Base-by-base conservation (phyloP, 192 early-diverging fungal species). In the Linderina pennispora region DNA sequence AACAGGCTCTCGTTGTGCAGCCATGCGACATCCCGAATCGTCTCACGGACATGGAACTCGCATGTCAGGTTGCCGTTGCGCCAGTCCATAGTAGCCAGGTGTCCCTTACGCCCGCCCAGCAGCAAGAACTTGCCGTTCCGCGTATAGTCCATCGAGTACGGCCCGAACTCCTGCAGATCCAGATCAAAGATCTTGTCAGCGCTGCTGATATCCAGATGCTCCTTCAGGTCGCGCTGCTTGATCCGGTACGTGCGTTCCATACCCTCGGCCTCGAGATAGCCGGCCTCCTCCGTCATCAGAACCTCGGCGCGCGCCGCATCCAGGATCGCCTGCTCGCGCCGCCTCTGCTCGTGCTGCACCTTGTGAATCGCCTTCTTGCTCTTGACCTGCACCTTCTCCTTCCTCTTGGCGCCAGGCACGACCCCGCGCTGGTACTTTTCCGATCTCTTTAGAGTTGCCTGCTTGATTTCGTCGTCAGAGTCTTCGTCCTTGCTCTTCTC, bases 1-100 rank as follows among this genome's bases (percentile, higher is more conserved):
- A 94, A 89, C 74, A 95, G 56, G 16, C 77, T 89, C 70, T 95
- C 84, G 68, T 98, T 92, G 53, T 98, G 94, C 34, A 98, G 83
- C 92, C 92, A 98, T 23, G 77, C 82, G 45, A 93, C 91, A 75
- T 93, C 92, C 19, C 91, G 84, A 0, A 94, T 78, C 2, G 89
- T 89, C 63, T 98, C 94, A 23, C 79, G 81, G 28, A 98, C 69
- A 48, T 95, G 88, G 25, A 92, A 44, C 53, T 98, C 94, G 56
- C 78, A 84, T 9, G 61, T 79, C 16, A 92, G 65, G 23, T 69
- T 80, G n/a, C 84, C 85, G 23, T 54, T 75, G 43, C 86, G 80
- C 94, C 94, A 98, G 55, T 96, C 89, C 63, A 96, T 87, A 1
- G 85, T 82, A 2, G 90, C 89, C 48, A 98, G 50, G 53, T 98